Percentiles rank a stretch among this genome's conserved stretches.
Evolutionary conservation across 2,329 filamentous ascomycete species (phyloP).

Genomic region (Diplocarpon rosae): DNA sequence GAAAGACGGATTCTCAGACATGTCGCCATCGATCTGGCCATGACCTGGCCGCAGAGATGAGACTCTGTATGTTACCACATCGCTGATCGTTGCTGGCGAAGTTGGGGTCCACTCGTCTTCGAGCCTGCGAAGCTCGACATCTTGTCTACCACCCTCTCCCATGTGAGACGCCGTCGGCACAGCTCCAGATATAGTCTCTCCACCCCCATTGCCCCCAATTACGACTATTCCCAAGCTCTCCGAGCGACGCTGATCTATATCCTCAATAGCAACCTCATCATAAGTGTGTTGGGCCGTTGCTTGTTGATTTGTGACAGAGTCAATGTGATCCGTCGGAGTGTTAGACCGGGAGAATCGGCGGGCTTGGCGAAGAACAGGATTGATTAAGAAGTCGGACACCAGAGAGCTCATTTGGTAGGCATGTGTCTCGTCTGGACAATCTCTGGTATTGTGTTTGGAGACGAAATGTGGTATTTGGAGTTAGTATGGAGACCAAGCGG

Average conservation of each 20-base stretch:
- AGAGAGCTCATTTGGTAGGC: slow-evolving; percentile 45
- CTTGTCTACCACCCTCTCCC: slow-evolving; percentile 19
- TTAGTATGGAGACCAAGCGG: neutral
- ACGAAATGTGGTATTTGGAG: neutral
- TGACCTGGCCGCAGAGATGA: slow-evolving; percentile 13
- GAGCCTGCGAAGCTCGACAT: slow-evolving; percentile 15
- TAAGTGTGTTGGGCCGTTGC: slow-evolving; percentile 3
- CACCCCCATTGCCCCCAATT: neutral
- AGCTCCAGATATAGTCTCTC: slow-evolving; percentile 10
- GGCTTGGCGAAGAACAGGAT: slow-evolving; percentile 54
- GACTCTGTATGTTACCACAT: slow-evolving; percentile 10
- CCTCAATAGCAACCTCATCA: slow-evolving; percentile 19
- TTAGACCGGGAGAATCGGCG: slow-evolving; percentile 44
- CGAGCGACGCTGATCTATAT: slow-evolving; percentile 18
- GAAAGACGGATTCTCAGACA: slow-evolving; percentile 21
- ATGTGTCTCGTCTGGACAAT: slow-evolving; percentile 12
- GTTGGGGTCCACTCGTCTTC: slow-evolving; percentile 8
- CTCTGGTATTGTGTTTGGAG: neutral
- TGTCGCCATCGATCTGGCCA: slow-evolving; percentile 18
- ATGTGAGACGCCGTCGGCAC: slow-evolving; percentile 19
- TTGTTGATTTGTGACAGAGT: slow-evolving; percentile 20
- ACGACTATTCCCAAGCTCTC: slow-evolving; percentile 6
- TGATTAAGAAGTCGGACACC: slow-evolving; percentile 55
- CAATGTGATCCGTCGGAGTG: slow-evolving; percentile 29
- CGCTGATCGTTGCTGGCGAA: slow-evolving; percentile 4